Conservation (phyloP, 1,284 basidiomycete species). For the Schizophyllum amplum region DNA sequence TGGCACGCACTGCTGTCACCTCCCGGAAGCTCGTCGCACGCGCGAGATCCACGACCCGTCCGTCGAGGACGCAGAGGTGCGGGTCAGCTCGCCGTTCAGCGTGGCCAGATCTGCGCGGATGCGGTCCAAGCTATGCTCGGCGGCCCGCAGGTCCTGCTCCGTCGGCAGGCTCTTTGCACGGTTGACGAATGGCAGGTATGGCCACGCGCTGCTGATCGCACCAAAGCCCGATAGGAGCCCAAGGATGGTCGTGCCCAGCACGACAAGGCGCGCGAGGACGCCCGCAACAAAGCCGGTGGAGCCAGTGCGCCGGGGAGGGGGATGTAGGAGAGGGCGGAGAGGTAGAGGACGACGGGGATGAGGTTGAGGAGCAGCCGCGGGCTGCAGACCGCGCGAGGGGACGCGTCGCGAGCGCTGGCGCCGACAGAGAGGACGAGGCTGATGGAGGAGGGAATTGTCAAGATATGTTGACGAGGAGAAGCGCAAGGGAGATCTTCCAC, state of each 20-base stretch:
- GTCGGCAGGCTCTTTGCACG: constrained; percentile 23
- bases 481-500: constrained; percentile 54
- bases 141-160: constrained; percentile 38
- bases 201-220: constrained; percentile 59
- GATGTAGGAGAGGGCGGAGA: constrained; percentile 54
- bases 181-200: constrained; percentile 26
- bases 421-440: constrained; percentile 47
- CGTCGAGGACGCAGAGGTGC: too few species aligned
- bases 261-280: constrained; percentile 56
- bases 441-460: constrained; percentile 53
- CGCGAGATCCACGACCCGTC: too few species aligned
- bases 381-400: constrained; percentile 13
- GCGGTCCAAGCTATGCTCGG: constrained; percentile 43
- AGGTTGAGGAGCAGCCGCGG: constrained; percentile 35
- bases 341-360: constrained; percentile 45
- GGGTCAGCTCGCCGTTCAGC: too few species aligned
- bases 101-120: too few species aligned
- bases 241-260: constrained; percentile 64
- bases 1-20: too few species aligned
- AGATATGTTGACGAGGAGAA: constrained; percentile 49
- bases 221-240: constrained; percentile 70
- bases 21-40: too few species aligned
- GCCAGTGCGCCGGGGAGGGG: constrained; percentile 50
- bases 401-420: constrained; percentile 6
- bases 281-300: constrained; percentile 33